Evolutionary conservation across 2,329 filamentous ascomycete species (phyloP), one percentile per base, ranked within the genome.

Genomic region (Phoma herbarum): DNA sequence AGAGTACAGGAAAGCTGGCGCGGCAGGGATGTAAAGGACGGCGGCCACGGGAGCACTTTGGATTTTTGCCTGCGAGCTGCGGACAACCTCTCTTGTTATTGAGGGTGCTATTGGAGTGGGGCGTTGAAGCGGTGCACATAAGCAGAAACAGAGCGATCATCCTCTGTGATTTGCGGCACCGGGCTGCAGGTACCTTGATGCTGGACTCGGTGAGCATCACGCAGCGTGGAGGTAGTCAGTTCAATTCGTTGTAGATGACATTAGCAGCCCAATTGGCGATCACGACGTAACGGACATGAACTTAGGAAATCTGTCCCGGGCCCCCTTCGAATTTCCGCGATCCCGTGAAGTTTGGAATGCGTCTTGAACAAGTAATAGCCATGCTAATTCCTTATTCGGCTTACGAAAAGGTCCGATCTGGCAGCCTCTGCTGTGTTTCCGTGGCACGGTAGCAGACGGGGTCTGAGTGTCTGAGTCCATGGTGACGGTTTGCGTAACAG

Each of bases 1-100:
- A 65, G 80, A 83, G 66, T 83, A 81, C 68, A 71, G 80, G 53
- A 76, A 78, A 62, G 81, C 78, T 64, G 65, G 71, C 8, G 65
- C 67, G 33, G 72, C 69, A 20, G 71, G 66, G 35, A 65, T 64
- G 57, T 73, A 71, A 57, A 16, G 10, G 4, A 18, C 22, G 26
- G 20, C 11, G 14, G 4, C 23, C 18, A n/a, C 7, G 5, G 22
- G 14, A 16, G 6, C 41, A 16, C 10, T 22, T 18, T n/a, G 8
- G 10, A 23, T 11, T 10, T 11, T 42, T 43, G 22, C 26, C 22
- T 43, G 41, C 14, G 41, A 25, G 22, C 23, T 26, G 22, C 23
- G 41, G 23, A 26, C 22, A 26, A 6, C 14, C 7, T 16, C 6
- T 26, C 22, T 26, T n/a, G 3, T 12, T 11, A 41, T 18, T 22